Evolutionary conservation across 495 filamentous ascomycete species (phyloP), one percentile per base, ranked within the genome.

Genomic region (Podospora sp.): DNA sequence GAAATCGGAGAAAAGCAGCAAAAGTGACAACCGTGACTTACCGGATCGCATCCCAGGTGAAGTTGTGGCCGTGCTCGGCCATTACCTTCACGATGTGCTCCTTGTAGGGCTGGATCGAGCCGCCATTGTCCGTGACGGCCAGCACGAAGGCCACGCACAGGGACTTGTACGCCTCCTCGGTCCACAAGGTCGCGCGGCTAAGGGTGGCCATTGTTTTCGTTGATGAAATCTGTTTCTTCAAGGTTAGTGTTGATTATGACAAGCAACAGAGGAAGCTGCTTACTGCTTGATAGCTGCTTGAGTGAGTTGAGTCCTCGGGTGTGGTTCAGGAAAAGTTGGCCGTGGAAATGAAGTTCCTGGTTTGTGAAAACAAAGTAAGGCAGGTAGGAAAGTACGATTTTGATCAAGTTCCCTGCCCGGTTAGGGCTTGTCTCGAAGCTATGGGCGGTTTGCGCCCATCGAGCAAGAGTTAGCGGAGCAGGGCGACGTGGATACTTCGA

Each of bases 1-100:
- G 29, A 35, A 35, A 11, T 14, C 9, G 50, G 11, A 50, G 56
- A 27, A 63, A 49, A 61, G 26, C 40, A 46, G 4, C 29, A 22
- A 18, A 18, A 24, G 16, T 8, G 8, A 8, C 3, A 4, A 4
- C 14, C 14, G 4, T 33, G 49, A 60, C 71, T 22, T 72, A 73
- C 72, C 72, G 61, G 3, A 71, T 21, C 2, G 49, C 21, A n/a
- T 72, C 65, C 69, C 69, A 73, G 26, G 12, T 62, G 53, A 66
- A 11, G 6, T 57, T 29, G 6, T 72, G 62, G 40, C 69, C 72
- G 7, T 35, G 29, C 0, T 27, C 21, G 0, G 24, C 51, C 65
- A 70, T 68, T 8, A 56, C 21, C 8, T 50, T 14, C 6, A 65
- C 26, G 33, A 71, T 22, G 1, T 20, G 27, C 1, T 50, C 62